phyloP scores from a whole-genome alignment of 2,329 filamentous ascomycete species.

The Monilinia polystroma region DNA sequence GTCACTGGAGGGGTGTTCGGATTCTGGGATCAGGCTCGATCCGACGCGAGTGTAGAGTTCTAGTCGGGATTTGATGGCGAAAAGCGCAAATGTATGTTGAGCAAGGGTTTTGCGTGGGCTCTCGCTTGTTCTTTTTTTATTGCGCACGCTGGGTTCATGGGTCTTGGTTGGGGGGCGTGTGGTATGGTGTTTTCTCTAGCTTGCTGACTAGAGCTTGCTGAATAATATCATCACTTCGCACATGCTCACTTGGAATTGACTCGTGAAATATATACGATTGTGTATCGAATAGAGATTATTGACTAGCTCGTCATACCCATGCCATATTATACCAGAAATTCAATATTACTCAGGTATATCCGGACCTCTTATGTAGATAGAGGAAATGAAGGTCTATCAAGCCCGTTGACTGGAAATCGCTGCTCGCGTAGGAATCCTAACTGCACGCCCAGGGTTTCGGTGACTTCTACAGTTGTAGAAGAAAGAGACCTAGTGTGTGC shows the following conservation, averaged over 20 bases:
- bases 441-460: neutral
- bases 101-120: neutral
- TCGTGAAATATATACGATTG: too few relatives aligned
- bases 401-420: neutral
- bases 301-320: neutral
- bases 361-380: too few relatives aligned
- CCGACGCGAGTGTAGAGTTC: too few relatives aligned
- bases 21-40: too few relatives aligned
- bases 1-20: too few relatives aligned
- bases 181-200: neutral
- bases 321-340: too few relatives aligned
- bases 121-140: neutral
- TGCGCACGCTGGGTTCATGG: neutral
- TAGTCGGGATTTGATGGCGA: neutral
- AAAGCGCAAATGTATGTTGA: neutral
- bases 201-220: neutral
- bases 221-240: neutral
- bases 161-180: neutral
- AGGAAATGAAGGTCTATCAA: neutral
- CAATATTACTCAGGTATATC: too few relatives aligned
- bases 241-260: too few relatives aligned
- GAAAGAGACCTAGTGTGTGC: neutral
- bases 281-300: neutral
- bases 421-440: neutral
- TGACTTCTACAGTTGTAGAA: neutral